phyloP scores from a whole-genome alignment of 768 basidiomycete genomes.

The button mushroom (Agaricus bisporus) region DNA sequence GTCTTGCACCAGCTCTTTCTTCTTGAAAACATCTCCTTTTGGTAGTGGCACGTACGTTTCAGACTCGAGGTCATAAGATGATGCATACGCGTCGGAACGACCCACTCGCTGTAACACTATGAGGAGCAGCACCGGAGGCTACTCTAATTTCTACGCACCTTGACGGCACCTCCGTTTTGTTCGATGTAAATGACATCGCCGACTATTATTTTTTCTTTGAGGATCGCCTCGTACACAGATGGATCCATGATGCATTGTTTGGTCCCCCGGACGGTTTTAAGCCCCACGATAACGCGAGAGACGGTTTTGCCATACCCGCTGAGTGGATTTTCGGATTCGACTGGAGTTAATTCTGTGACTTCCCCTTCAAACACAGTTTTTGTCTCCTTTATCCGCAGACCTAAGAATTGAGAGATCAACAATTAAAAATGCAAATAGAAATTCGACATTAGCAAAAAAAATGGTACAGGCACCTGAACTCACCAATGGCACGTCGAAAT shows the following conservation, averaged over 20 bases:
- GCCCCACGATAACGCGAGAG: constrained; percentile 93
- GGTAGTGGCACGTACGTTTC: constrained; percentile 98
- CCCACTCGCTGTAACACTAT: constrained; percentile 70
- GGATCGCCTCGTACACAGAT: constrained; percentile 92
- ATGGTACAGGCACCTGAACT: constrained; percentile 21
- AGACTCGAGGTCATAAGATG: constrained; percentile 95
- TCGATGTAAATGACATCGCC: constrained; percentile 98
- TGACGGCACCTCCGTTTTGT: constrained; percentile 89
- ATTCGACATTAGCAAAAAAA: not conserved
- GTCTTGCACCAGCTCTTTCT: constrained; percentile 93
- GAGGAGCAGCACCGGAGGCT: constrained; percentile 1
- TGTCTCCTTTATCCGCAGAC: constrained; percentile 96
- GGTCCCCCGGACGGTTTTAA: constrained; percentile 90
- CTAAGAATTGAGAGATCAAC: constrained; percentile 32
- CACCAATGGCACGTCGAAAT: constrained; percentile 93
- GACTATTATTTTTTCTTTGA: constrained; percentile 94
- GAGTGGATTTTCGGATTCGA: constrained; percentile 95
- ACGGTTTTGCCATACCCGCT: constrained; percentile 98
- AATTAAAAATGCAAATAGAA: not conserved
- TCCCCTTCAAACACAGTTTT: constrained; percentile 99
- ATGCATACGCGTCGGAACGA: constrained; percentile 94
- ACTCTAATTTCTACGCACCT: constrained; percentile 39
- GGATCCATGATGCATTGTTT: constrained; percentile 95
- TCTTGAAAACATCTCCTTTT: constrained; percentile 94
- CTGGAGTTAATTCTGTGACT: constrained; percentile 93